A percentile compares a stretch with the other conserved stretches of the same genome.
Conservation (phyloP, 129 eudicot genomes). For the Silybum marianum region DNA sequence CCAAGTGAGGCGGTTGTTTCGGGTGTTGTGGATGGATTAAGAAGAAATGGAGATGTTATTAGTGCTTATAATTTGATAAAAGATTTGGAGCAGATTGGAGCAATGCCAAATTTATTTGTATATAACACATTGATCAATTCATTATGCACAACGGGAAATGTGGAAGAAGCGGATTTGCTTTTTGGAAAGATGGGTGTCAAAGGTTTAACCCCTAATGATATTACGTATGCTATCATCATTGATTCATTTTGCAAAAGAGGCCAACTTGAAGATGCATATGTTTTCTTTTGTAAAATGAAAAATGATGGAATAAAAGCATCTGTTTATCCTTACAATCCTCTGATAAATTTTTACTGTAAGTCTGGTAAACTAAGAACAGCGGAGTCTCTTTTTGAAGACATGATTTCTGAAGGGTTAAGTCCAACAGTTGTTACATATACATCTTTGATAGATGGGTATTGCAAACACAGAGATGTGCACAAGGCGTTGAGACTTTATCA, state of each 20-base stretch:
- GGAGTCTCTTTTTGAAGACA: slow-evolving; percentile 45
- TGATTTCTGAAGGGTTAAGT: slow-evolving; percentile 49
- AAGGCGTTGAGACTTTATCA: slow-evolving; percentile 75
- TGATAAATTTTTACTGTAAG: slow-evolving; percentile 73
- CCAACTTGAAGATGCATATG: slow-evolving; percentile 49
- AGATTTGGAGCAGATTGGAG: slow-evolving; percentile 43
- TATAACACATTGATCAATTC: slow-evolving; percentile 72
- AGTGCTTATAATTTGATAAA: slow-evolving; percentile 58
- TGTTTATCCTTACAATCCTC: slow-evolving; percentile 62
- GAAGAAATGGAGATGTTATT: slow-evolving; percentile 58
- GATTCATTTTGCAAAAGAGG: slow-evolving; percentile 77
- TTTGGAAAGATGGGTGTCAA: slow-evolving; percentile 52
- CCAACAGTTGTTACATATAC: slow-evolving; percentile 89
- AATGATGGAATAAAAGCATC: slow-evolving; percentile 52
- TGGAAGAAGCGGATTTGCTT: slow-evolving; percentile 59
- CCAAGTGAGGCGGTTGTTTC: slow-evolving; percentile 77
- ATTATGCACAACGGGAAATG: slow-evolving; percentile 61
- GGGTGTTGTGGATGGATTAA: slow-evolving; percentile 71
- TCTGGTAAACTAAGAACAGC: slow-evolving; percentile 58
- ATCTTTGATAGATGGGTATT: slow-evolving; percentile 73
- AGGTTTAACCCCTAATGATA: slow-evolving; percentile 63
- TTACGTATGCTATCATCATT: slow-evolving; percentile 65
- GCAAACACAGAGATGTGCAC: slow-evolving; percentile 51
- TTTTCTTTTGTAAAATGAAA: slow-evolving; percentile 55
- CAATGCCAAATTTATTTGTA: slow-evolving; percentile 57